These are phyloP conservation scores for Wickerhamiella lipophila DNA, from an alignment of 805 yeast genomes.

Conservation along the genomic window DNA sequence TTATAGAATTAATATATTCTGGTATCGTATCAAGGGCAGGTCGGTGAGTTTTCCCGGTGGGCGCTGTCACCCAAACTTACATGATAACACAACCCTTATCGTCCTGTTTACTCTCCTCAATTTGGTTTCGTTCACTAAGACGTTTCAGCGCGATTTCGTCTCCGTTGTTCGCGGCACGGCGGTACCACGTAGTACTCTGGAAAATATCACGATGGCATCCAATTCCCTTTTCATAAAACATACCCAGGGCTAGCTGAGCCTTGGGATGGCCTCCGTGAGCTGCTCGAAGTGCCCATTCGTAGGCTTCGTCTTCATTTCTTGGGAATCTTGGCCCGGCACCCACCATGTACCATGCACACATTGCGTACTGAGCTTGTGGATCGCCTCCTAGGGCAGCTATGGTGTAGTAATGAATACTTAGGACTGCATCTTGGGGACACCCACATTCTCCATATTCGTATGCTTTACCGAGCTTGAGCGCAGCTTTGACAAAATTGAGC, in stretches of 20 bases:
- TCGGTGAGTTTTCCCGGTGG: too few relatives aligned
- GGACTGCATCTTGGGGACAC: slow-evolving; percentile 65
- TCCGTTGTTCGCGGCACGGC: slow-evolving; percentile 53
- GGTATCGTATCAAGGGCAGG: too few relatives aligned
- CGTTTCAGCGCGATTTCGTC: slow-evolving; percentile 38
- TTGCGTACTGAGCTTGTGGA: slow-evolving; percentile 76
- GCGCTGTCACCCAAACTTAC: too few relatives aligned
- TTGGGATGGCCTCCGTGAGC: slow-evolving; percentile 63
- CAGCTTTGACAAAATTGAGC: slow-evolving; percentile 70
- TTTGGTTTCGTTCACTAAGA: slow-evolving; percentile 16
- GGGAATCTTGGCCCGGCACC: slow-evolving; percentile 79
- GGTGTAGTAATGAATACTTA: slow-evolving; percentile 85
- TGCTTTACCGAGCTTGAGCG: slow-evolving; percentile 64
- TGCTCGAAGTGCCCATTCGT: slow-evolving; percentile 86
- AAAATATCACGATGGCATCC: slow-evolving; percentile 54
- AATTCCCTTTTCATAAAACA: slow-evolving; percentile 74
- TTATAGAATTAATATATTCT: too few relatives aligned
- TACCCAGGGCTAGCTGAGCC: slow-evolving; percentile 77
- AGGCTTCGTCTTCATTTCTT: slow-evolving; percentile 72
- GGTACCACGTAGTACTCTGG: slow-evolving; percentile 63
- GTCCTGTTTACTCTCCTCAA: slow-evolving; percentile 24
- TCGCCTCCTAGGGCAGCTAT: slow-evolving; percentile 84
- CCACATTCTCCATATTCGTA: slow-evolving; percentile 64
- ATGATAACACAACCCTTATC: slow-evolving; percentile 35
- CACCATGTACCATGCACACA: slow-evolving; percentile 93